These are phyloP conservation scores for Penicillium expansum DNA, from an alignment of 2,329 filamentous ascomycete species.

Conservation along the genomic window DNA sequence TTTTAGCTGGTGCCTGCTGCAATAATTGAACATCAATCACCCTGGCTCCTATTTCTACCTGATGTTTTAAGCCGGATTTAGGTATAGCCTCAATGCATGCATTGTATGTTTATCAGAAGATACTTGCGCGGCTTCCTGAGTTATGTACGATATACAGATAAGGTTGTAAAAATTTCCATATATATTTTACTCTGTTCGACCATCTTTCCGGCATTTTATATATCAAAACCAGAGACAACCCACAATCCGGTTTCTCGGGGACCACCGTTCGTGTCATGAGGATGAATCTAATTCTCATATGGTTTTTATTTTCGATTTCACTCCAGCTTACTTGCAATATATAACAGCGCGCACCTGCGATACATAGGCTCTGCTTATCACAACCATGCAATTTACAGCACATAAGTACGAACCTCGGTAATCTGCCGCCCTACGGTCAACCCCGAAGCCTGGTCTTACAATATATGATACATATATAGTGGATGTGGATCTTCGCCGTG, in stretches of 20 bases:
- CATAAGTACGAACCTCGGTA: background rate
- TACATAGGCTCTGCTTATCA: background rate
- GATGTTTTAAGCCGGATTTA: background rate
- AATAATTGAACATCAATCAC: no score
- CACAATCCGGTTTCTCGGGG: background rate
- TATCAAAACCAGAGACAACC: background rate
- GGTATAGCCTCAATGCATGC: background rate
- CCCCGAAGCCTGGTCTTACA: background rate
- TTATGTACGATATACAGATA: background rate
- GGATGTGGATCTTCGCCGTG: background rate
- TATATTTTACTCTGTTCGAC: background rate
- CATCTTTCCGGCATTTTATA: background rate
- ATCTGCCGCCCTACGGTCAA: background rate
- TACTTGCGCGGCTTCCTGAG: background rate
- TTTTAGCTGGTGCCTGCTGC: background rate
- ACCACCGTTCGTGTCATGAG: background rate
- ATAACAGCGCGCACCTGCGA: background rate
- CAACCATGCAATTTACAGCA: background rate
- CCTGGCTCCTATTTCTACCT: no score
- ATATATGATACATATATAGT: background rate
- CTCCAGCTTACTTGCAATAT: background rate
- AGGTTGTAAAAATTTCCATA: background rate
- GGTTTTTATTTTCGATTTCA: background rate
- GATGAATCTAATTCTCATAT: background rate
- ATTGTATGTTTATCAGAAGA: background rate